phyloP scores from a whole-genome alignment of 2,329 filamentous ascomycete genomes.

The Colletotrichum kahawae region DNA sequence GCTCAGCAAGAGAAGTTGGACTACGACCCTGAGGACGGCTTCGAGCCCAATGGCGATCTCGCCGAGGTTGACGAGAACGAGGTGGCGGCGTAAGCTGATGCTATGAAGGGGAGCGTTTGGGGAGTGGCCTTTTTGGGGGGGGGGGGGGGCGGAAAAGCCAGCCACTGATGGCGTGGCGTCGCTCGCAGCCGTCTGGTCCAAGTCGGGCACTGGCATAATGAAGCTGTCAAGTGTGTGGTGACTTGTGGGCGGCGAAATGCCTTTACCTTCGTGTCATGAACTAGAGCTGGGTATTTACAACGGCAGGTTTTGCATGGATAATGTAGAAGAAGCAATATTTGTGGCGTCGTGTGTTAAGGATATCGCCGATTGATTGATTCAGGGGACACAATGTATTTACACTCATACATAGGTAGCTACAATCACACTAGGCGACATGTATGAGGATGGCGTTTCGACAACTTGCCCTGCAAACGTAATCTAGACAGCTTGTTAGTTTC shows the following conservation, averaged over 20 bases:
- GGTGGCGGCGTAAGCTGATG: neutral
- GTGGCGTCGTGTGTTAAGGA: slow-evolving; percentile 9
- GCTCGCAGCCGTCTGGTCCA: neutral
- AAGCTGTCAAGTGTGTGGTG: neutral
- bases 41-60: slow-evolving; percentile 56
- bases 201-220: slow-evolving; percentile 1
- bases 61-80: slow-evolving; percentile 56
- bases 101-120: neutral
- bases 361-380: slow-evolving; percentile 7
- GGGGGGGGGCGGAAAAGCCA: neutral
- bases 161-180: neutral
- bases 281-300: neutral
- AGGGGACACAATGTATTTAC: neutral
- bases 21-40: slow-evolving; percentile 47
- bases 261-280: neutral
- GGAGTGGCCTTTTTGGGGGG: neutral
- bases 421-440: neutral
- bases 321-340: slow-evolving; percentile 17
- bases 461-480: neutral
- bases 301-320: slow-evolving; percentile 12
- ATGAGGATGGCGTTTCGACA: neutral
- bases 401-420: neutral
- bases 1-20: slow-evolving; percentile 91
- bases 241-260: neutral
- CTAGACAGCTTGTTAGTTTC: neutral